Percentiles rank a stretch among this genome's conserved stretches.
These are phyloP conservation scores for Lophium mytilinum DNA, from an alignment of 495 filamentous ascomycete species.

Conservation along the genomic window DNA sequence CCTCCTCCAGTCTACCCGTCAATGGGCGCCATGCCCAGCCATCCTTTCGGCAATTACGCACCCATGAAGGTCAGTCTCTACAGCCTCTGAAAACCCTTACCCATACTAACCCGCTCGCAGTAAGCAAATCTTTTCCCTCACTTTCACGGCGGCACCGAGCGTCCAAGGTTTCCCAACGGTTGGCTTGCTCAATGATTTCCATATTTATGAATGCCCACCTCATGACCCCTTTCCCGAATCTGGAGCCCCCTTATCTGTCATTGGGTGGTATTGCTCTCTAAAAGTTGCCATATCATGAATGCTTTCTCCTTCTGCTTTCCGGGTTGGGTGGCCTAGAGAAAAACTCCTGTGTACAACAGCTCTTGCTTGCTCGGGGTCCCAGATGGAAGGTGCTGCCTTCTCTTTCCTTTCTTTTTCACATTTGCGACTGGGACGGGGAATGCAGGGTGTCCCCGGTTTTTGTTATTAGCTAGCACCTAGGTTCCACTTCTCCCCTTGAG, in stretches of 20 bases:
- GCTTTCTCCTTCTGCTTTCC: slow-evolving; percentile 4
- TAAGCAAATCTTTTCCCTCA: slow-evolving; percentile 22
- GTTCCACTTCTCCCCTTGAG: no score
- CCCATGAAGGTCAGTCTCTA: slow-evolving; percentile 22
- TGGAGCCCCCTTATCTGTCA: slow-evolving; percentile 14
- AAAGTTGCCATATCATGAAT: slow-evolving; percentile 24
- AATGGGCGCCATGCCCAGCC: slow-evolving; percentile 54
- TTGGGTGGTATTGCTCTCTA: slow-evolving; percentile 17
- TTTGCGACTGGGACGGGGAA: no score
- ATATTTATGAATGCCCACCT: slow-evolving; percentile 20
- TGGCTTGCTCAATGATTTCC: slow-evolving; percentile 18
- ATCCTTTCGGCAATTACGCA: slow-evolving; percentile 57
- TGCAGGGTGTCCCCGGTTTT: no score
- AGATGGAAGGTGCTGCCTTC: no score
- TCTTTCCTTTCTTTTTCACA: no score
- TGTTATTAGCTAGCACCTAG: no score
- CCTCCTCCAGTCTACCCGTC: slow-evolving; percentile 83
- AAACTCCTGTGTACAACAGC: slow-evolving; percentile 22
- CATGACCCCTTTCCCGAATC: slow-evolving; percentile 16
- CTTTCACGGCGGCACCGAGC: slow-evolving; percentile 7
- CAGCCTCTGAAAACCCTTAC: neutral
- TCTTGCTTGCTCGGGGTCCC: no score
- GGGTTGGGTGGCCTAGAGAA: slow-evolving; percentile 15
- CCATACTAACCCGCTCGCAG: neutral
- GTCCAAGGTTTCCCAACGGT: slow-evolving; percentile 8